These are phyloP conservation scores for Xylaria sp. DNA, from an alignment of 2,329 filamentous ascomycete genomes.

Conservation along the genomic window DNA sequence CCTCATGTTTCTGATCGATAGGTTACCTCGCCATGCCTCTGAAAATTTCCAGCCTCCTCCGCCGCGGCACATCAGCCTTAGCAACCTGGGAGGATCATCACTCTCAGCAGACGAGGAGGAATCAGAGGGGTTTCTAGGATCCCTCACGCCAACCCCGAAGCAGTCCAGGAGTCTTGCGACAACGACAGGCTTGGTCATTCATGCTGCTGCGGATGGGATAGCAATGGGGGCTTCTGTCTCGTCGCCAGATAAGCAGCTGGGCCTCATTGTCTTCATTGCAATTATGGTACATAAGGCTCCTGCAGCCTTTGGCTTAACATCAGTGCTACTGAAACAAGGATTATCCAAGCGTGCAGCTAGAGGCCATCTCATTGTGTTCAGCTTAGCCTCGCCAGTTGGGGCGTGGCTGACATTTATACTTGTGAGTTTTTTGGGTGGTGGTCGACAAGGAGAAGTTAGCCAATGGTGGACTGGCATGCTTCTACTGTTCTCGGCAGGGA, in stretches of 20 bases:
- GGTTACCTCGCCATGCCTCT: constrained; percentile 78
- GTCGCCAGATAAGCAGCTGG: constrained; percentile 77
- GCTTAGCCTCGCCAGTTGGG: constrained; percentile 86
- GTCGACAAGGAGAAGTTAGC: constrained; percentile 69
- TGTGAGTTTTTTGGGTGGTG: constrained; percentile 77
- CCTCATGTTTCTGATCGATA: constrained; percentile 96
- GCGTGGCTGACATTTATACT: constrained; percentile 85
- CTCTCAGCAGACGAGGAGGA: constrained; percentile 64
- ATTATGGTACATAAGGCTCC: constrained; percentile 99
- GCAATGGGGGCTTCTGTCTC: constrained; percentile 92
- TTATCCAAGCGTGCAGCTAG: constrained; percentile 86
- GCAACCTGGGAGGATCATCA: constrained; percentile 73
- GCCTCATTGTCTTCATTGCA: constrained; percentile 92
- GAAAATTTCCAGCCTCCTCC: constrained; percentile 72
- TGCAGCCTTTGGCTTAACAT: constrained; percentile 93
- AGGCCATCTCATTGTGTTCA: constrained; percentile 89
- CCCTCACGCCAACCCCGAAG: constrained; percentile 66
- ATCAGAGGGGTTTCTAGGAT: constrained; percentile 69
- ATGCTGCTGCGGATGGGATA: constrained; percentile 94
- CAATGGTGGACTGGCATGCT: constrained; percentile 94
- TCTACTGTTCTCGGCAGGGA: constrained; percentile 93
- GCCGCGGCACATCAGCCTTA: constrained; percentile 87
- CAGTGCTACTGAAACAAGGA: constrained; percentile 89
- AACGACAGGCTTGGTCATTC: constrained; percentile 94
- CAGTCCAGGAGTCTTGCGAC: constrained; percentile 78